Evolutionary conservation across 2,329 filamentous ascomycete species (phyloP).

Genomic region (Zopfia rhizophila): DNA sequence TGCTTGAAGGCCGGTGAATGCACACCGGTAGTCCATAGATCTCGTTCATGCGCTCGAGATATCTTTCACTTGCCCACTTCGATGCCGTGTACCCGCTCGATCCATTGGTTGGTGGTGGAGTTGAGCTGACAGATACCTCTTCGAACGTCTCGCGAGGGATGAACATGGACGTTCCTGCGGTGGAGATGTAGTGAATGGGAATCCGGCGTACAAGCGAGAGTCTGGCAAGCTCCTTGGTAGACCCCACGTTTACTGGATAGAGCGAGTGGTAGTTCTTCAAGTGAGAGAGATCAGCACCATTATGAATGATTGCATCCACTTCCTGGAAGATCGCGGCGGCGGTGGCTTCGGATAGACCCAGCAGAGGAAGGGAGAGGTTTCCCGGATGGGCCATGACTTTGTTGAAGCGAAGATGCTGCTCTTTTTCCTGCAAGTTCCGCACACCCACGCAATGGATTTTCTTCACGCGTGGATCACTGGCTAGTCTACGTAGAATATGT

Average conservation of each 20-base stretch:
- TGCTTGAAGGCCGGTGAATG: constrained; percentile 16
- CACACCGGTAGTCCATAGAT: neutral
- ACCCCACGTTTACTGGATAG: constrained; percentile 25
- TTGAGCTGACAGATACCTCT: constrained; percentile 3
- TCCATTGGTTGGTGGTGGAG: constrained; percentile 37
- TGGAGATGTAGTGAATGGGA: constrained; percentile 33
- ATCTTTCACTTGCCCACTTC: constrained; percentile 54
- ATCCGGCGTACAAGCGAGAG: constrained; percentile 11
- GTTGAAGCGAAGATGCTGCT: neutral
- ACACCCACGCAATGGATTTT: constrained; percentile 39
- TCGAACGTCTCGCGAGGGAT: neutral
- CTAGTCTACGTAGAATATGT: constrained; percentile 1
- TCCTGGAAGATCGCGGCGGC: constrained; percentile 37
- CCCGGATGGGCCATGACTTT: constrained; percentile 44
- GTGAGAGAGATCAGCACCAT: constrained; percentile 30
- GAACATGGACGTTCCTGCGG: neutral
- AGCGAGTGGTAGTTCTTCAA: constrained; percentile 32
- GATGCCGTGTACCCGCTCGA: constrained; percentile 49
- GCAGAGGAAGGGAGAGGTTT: constrained; percentile 44
- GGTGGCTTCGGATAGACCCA: constrained; percentile 54
- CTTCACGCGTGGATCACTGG: neutral
- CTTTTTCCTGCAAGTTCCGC: constrained; percentile 13
- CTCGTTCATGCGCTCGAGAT: constrained; percentile 41
- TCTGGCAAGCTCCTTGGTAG: constrained; percentile 17
- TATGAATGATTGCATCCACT: constrained; percentile 43